Percentiles rank a stretch among this genome's conserved stretches.
Evolutionary conservation across 148 eudicot genomes (phyloP).

Genomic region (Rheum nobile): DNA sequence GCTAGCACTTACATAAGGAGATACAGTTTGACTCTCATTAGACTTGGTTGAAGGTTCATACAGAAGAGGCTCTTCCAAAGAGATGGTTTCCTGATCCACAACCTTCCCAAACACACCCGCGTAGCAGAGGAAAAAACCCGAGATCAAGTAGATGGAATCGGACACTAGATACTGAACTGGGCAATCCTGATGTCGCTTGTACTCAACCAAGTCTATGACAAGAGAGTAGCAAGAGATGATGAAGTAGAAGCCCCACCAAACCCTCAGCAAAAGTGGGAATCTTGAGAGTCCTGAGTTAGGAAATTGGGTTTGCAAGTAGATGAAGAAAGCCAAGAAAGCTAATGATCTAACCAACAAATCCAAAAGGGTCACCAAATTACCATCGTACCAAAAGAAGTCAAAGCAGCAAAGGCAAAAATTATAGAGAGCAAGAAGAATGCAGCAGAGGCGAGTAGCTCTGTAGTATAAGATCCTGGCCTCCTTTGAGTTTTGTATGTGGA

Average conservation of each 20-base stretch:
- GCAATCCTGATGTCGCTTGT: not conserved
- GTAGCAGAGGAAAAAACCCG: constrained; percentile 19
- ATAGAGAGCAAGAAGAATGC: constrained; percentile 22
- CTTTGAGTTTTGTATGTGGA: constrained; percentile 14
- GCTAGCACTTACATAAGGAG: constrained; percentile 22
- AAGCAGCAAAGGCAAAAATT: constrained; percentile 28
- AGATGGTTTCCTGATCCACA: not conserved
- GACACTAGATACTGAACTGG: constrained; percentile 17
- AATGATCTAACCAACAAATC: constrained; percentile 28
- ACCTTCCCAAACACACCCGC: constrained; percentile 18
- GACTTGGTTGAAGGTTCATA: constrained; percentile 14
- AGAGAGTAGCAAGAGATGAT: constrained; percentile 40
- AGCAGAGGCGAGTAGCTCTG: constrained; percentile 22
- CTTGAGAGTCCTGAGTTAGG: constrained; percentile 16
- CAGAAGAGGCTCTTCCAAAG: constrained; percentile 22
- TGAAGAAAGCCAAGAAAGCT: constrained; percentile 31
- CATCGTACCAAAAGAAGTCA: constrained; percentile 42
- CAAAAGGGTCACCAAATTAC: constrained; percentile 23
- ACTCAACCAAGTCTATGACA: constrained; percentile 23
- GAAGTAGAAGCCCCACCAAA: constrained; percentile 65
- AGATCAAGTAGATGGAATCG: constrained; percentile 19
- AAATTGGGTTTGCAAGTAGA: constrained; percentile 34
- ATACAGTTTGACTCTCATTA: constrained; percentile 1
- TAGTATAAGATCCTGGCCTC: constrained; percentile 17
- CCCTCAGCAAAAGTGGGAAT: constrained; percentile 37